Conservation (phyloP, 129 eudicot species). For the Solidago caesia region DNA sequence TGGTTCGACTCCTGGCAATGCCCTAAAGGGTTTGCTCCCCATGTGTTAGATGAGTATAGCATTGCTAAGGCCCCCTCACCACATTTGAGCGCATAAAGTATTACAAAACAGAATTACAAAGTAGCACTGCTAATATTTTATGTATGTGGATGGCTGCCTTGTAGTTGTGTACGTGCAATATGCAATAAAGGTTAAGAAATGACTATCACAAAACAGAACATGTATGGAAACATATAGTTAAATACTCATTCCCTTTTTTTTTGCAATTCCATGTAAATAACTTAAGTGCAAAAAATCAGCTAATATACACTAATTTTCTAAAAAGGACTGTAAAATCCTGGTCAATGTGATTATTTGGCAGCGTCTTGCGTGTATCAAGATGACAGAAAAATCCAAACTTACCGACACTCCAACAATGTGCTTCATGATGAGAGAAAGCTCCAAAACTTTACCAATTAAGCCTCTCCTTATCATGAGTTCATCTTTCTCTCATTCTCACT, state of each 20-base stretch:
- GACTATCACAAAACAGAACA: not conserved
- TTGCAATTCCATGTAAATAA: conserved; percentile 16
- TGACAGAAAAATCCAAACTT: conserved; percentile 26
- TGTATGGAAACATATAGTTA: conserved; percentile 7
- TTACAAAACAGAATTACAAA: conserved; percentile 1
- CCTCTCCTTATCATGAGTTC: too few species aligned
- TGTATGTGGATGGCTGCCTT: not conserved
- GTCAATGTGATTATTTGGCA: conserved; percentile 30
- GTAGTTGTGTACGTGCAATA: not conserved
- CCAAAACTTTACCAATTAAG: conserved; percentile 24
- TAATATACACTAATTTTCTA: not conserved
- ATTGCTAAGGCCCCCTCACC: too few species aligned
- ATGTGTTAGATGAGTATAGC: too few species aligned
- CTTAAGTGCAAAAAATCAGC: conserved; percentile 4
- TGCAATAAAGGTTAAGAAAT: conserved; percentile 3
- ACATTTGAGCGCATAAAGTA: too few species aligned
- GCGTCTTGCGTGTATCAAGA: conserved; percentile 28
- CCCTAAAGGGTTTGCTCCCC: too few species aligned
- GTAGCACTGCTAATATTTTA: not conserved
- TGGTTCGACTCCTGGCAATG: too few species aligned
- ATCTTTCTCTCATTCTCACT: too few species aligned
- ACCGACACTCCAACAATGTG: conserved; percentile 27
- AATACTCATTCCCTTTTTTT: not conserved
- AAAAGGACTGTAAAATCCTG: conserved; percentile 6
- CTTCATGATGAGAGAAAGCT: conserved; percentile 19